Percentiles rank a stretch among this genome's conserved stretches.
phyloP scores from a whole-genome alignment of 192 early-diverging fungal species.

The Chytriomyces hyalinus region DNA sequence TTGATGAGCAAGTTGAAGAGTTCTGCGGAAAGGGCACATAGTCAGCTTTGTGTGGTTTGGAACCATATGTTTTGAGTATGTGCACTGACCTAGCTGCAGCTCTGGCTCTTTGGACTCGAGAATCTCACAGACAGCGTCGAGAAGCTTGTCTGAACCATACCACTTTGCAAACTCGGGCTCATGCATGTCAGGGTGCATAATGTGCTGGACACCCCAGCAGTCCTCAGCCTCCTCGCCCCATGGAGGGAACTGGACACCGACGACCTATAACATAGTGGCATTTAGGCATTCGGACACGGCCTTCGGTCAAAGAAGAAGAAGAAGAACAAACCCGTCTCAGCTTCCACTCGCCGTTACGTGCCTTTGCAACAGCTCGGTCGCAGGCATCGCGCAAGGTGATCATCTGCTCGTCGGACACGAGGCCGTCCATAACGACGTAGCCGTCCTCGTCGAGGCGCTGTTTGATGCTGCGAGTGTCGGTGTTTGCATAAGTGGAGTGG shows the following conservation, averaged over 20 bases:
- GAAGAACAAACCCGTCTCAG: constrained; percentile 30
- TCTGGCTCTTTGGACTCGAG: constrained; percentile 39
- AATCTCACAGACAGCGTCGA: constrained; percentile 51
- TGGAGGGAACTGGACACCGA: constrained; percentile 57
- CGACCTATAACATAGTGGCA: constrained; percentile 17
- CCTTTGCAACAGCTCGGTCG: constrained; percentile 46
- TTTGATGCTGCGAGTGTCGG: constrained; percentile 5
- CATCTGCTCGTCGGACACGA: constrained; percentile 46
- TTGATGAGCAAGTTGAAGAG: constrained; percentile 58
- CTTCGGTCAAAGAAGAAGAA: background rate
- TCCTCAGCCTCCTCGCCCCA: constrained; percentile 50
- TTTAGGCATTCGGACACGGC: background rate
- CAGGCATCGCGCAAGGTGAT: constrained; percentile 42
- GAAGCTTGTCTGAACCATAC: constrained; percentile 48
- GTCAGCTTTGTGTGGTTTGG: background rate
- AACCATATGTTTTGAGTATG: background rate
- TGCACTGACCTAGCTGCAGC: constrained; percentile 46
- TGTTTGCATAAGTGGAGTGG: background rate
- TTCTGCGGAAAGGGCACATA: constrained; percentile 28
- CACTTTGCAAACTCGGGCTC: constrained; percentile 54
- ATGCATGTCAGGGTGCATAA: constrained; percentile 54
- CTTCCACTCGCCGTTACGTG: constrained; percentile 51
- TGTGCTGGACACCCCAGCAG: constrained; percentile 56
- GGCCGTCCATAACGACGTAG: constrained; percentile 53
- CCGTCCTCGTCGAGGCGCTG: constrained; percentile 44